These are phyloP conservation scores for Trichosanthes truncata DNA, from an alignment of 306 rosid species.

Conservation along the genomic window DNA sequence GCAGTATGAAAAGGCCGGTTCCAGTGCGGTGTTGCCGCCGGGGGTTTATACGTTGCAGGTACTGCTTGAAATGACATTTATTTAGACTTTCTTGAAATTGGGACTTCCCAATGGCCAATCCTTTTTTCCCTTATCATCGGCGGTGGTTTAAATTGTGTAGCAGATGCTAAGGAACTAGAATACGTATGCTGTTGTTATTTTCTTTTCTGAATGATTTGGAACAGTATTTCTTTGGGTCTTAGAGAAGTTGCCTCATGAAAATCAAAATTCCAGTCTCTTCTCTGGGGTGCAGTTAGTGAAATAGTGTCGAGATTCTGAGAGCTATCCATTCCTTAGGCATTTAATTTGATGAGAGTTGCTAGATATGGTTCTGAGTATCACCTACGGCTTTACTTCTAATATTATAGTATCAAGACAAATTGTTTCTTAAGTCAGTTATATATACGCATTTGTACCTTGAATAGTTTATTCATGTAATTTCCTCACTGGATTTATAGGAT, in stretches of 20 bases:
- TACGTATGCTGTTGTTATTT: not conserved
- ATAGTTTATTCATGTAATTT: not conserved
- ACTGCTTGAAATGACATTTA: not conserved
- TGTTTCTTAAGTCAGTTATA: not conserved
- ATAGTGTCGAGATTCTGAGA: not conserved
- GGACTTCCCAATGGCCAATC: no score
- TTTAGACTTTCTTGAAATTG: not conserved
- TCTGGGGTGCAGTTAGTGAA: not conserved
- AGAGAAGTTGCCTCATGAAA: not conserved
- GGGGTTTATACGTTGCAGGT: constrained; percentile 95
- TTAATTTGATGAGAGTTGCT: not conserved
- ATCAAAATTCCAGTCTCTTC: not conserved
- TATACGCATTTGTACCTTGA: not conserved
- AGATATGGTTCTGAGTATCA: not conserved
- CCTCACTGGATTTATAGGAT: constrained; percentile 32
- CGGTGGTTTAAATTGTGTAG: not conserved
- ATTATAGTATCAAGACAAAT: not conserved
- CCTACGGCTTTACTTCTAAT: not conserved
- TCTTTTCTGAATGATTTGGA: not conserved
- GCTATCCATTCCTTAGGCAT: not conserved
- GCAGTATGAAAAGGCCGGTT: constrained; percentile 63
- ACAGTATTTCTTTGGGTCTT: not conserved
- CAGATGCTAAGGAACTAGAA: not conserved
- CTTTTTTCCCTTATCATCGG: not conserved
- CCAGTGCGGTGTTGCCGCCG: constrained; percentile 58